Conservation (phyloP, 176 grass and related monocot genomes). For the Phoenix roebelenii region DNA sequence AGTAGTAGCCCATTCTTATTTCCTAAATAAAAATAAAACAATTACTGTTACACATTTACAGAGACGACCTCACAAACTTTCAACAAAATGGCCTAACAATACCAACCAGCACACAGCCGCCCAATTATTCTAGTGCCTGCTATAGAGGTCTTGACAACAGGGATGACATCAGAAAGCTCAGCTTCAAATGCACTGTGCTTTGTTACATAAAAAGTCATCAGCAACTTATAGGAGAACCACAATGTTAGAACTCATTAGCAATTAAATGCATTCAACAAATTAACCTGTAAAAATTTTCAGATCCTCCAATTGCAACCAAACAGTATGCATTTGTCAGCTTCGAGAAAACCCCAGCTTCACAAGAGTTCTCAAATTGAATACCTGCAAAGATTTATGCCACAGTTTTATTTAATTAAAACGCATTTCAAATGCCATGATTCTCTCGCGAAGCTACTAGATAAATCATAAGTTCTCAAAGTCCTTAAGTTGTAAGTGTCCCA, state of each 20-base stretch:
- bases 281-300: conserved; percentile 97
- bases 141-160: conserved; percentile 93
- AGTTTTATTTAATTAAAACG: too few species aligned
- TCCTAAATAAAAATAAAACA: conserved; percentile 34
- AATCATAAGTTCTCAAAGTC: too few species aligned
- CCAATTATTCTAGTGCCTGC: conserved; percentile 81
- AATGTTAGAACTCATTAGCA: too few species aligned
- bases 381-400: conserved; percentile 28
- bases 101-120: conserved; percentile 73
- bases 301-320: conserved; percentile 90
- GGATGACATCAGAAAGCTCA: conserved; percentile 74
- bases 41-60: not conserved
- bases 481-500: too few species aligned
- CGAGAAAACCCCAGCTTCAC: conserved; percentile 88
- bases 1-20: conserved; percentile 99
- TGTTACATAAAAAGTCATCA: conserved; percentile 2
- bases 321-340: conserved; percentile 96
- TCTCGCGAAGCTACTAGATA: too few species aligned
- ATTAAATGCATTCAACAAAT: not conserved
- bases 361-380: conserved; percentile 91
- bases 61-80: not conserved
- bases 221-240: not conserved
- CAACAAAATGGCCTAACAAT: not conserved
- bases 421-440: too few species aligned
- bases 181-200: conserved; percentile 67